Base-by-base conservation (phyloP, 2,329 filamentous ascomycete genomes). In the Calonectria pteridis region DNA sequence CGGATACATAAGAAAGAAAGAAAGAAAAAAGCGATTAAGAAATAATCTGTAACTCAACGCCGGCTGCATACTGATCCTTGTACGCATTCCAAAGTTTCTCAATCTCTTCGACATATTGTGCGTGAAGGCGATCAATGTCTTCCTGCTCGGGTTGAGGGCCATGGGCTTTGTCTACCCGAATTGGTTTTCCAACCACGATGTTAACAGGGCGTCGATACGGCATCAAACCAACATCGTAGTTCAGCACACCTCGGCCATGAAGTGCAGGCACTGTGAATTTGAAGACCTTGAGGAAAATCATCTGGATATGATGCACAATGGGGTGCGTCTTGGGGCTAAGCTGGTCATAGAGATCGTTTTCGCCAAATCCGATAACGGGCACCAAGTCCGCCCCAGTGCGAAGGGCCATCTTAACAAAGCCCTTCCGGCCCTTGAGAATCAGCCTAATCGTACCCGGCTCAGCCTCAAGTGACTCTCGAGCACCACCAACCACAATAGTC, bases 181-280 rank as follows among this genome's bases (percentile, higher is more conserved):
- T 95, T 0, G 96, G 95, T 67, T 91, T 89, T 4, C 96, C 96
- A 18, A 98, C 94, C 16, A 99, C 96, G 62, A 98, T 91, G 82
- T 98, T 97, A 73, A 99, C 87, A 14, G 95, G 93, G 65, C 93
- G 89, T 16, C 97, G 92, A 84, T 98, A 98, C 0, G 97, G 97
- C 94, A 98, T 95, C 80, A 98, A 87, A 5, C 97, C 97, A 18
- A 98, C 95, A 83, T 99, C 97, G 82, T 99, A 98, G 84, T 99
- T 99, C 86, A 98, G 98, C 50, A 98, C 93, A 16, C 96, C 96
- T 31, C 96, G 88, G 3, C 96, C 96, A 83, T 98, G 95, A 80
- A 98, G 94, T 33, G 98, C 90, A 0, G 97, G 96, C 14, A 98
- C 89, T 0, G 97, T 98, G 81, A 98, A 99, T 66, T 97, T 97